These are phyloP conservation scores for Lactarius hatsudake DNA, from an alignment of 768 basidiomycete species.

Conservation along the genomic window DNA sequence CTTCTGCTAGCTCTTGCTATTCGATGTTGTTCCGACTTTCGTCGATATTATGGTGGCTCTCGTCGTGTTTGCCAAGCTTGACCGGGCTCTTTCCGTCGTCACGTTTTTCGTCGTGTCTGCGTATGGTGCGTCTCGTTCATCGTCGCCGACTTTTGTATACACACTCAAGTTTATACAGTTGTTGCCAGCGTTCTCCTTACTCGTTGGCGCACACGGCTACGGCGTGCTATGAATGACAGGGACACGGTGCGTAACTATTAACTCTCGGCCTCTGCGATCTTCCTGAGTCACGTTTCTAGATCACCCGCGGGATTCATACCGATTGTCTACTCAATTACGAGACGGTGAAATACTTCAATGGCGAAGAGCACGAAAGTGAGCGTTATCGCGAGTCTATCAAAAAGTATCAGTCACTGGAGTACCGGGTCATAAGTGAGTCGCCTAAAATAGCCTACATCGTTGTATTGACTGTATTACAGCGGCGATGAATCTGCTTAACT, in stretches of 20 bases:
- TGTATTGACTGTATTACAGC: conserved; percentile 37
- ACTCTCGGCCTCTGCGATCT: conserved; percentile 4
- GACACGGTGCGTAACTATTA: conserved; percentile 53
- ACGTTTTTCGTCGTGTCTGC: conserved; percentile 71
- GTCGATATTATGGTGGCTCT: conserved; percentile 75
- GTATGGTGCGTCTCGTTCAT: conserved; percentile 49
- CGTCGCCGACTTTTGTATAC: not conserved
- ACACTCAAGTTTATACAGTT: conserved; percentile 37
- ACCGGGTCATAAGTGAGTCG: conserved; percentile 65
- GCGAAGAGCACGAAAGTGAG: conserved; percentile 73
- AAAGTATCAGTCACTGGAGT: conserved; percentile 72
- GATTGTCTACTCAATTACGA: conserved; percentile 80
- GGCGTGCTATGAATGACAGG: conserved; percentile 77
- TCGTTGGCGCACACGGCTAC: conserved; percentile 67
- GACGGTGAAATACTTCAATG: conserved; percentile 88
- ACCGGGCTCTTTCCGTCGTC: conserved; percentile 63
- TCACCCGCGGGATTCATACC: conserved; percentile 79
- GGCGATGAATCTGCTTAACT: conserved; percentile 70
- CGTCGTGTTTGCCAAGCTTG: conserved; percentile 61
- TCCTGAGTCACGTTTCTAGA: conserved; percentile 34
- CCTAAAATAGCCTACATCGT: not conserved
- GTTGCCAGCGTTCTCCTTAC: conserved; percentile 56
- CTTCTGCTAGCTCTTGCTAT: conserved; percentile 62
- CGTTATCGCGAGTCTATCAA: conserved; percentile 70
- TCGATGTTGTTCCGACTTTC: conserved; percentile 79